Evolutionary conservation across 2,329 filamentous ascomycete genomes (phyloP).

Genomic region (Alternaria burnsii): DNA sequence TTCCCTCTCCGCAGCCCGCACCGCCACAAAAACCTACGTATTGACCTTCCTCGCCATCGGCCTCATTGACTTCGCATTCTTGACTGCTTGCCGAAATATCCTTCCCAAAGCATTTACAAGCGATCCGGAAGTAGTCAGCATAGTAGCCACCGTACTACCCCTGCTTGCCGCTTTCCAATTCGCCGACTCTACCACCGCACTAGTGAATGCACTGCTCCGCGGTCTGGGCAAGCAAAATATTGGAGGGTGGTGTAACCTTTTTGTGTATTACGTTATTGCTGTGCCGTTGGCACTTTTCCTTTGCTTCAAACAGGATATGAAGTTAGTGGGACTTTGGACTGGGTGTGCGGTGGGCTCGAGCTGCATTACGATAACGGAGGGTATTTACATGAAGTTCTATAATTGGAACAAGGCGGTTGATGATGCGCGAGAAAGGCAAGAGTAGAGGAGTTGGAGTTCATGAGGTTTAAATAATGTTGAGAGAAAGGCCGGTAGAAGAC

Average conservation of each 20-base stretch:
- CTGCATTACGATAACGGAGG: conserved; percentile 47
- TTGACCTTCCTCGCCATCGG: conserved; percentile 48
- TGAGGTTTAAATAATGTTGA: background rate
- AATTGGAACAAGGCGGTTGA: conserved; percentile 45
- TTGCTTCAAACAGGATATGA: conserved; percentile 47
- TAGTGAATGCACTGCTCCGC: conserved; percentile 49
- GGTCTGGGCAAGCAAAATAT: conserved; percentile 51
- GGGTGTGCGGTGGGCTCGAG: conserved; percentile 46
- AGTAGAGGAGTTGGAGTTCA: conserved; percentile 12
- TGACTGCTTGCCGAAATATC: conserved; percentile 40
- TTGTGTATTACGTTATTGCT: conserved; percentile 51
- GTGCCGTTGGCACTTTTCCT: conserved; percentile 49
- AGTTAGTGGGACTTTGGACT: conserved; percentile 50
- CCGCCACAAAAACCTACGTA: conserved; percentile 45
- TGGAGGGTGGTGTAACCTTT: conserved; percentile 50
- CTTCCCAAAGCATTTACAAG: conserved; percentile 47
- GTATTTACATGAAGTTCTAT: conserved; percentile 40
- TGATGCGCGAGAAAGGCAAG: conserved; percentile 40
- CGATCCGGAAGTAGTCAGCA: conserved; percentile 46
- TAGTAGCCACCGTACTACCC: conserved; percentile 46
- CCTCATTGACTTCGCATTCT: conserved; percentile 44
- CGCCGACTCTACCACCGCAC: conserved; percentile 49
- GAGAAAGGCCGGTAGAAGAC: background rate
- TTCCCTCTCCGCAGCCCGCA: conserved; percentile 42
- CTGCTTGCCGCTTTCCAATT: conserved; percentile 51